phyloP scores from a whole-genome alignment of 768 basidiomycete genomes.

The Cystofilobasidium capitatum region DNA sequence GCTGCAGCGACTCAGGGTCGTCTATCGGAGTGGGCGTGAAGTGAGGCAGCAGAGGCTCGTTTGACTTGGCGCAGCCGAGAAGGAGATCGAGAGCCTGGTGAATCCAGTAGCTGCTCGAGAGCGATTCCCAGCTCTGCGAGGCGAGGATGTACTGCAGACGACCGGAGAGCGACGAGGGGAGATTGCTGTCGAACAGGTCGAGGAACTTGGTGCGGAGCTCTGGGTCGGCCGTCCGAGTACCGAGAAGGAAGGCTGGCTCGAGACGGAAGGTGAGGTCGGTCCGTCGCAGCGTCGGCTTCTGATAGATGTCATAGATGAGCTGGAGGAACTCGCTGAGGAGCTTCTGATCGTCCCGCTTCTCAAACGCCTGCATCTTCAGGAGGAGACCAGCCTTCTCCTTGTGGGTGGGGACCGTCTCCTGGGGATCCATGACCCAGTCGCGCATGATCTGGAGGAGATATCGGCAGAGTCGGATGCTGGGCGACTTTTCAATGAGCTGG shows the following conservation, averaged over 20 bases:
- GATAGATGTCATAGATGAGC: slow-evolving; percentile 89
- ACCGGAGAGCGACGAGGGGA: slow-evolving; percentile 69
- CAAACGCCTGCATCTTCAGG: slow-evolving; percentile 76
- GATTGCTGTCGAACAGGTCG: slow-evolving; percentile 76
- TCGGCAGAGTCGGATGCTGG: slow-evolving; percentile 63
- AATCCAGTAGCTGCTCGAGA: slow-evolving; percentile 90
- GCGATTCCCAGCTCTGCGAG: slow-evolving; percentile 87
- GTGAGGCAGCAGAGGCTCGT: slow-evolving; percentile 34
- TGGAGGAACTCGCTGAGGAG: slow-evolving; percentile 76
- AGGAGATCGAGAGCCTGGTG: slow-evolving; percentile 80
- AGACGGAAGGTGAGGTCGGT: slow-evolving; percentile 88
- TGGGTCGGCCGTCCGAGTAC: slow-evolving; percentile 74
- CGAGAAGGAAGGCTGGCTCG: slow-evolving; percentile 85
- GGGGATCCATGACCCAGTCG: slow-evolving; percentile 79
- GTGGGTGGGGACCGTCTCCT: slow-evolving; percentile 73
- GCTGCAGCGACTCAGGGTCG: slow-evolving; percentile 6
- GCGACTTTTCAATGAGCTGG: slow-evolving; percentile 80
- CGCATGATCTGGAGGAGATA: slow-evolving; percentile 76
- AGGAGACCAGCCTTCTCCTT: slow-evolving; percentile 89
- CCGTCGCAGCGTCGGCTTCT: slow-evolving; percentile 68
- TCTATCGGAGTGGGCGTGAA: neutral
- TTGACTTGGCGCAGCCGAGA: slow-evolving; percentile 54
- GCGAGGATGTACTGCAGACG: slow-evolving; percentile 83
- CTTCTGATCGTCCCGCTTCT: slow-evolving; percentile 41
- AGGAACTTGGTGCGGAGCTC: slow-evolving; percentile 72